Base-by-base conservation (phyloP, 768 basidiomycete genomes). In the Kwoniella dendrophila region DNA sequence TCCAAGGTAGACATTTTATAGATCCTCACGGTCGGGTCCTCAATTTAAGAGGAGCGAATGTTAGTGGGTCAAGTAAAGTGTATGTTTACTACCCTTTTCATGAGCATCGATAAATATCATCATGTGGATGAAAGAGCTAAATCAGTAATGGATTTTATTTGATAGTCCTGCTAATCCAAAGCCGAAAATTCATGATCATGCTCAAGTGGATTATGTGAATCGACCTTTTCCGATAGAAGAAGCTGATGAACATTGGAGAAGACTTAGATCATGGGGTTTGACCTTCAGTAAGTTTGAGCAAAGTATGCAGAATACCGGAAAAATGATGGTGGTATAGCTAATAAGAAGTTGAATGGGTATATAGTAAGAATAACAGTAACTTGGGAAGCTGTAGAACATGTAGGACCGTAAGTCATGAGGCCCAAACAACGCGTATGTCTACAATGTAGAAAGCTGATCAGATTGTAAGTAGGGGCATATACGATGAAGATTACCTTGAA, bases 321-420 rank as follows among this genome's bases (percentile, higher is more conserved):
- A 33, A 8, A 56, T 51, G 8, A 18, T 38, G 18, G 8, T 38
- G 36, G 18, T 38, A 38, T 18, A 18, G 18, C 41, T 43, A 20
- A 33, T 33, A 5, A 32, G 33, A 36, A 44, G 4, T 27, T 33
- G 34, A 29, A 20, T 14, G 56, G 2, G 1, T n/a, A 14, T 14
- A 4, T 58, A 93, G 91, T 96, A 54, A 85, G 94, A 40, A 92
- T 99, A 70, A 86, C 94, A 27, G 86, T 98, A 3, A 94, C 95
- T 0, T 99, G 95, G 95, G 95, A 99, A 76, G 92, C 95, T 0
- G 83, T 98, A 16, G 95, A 97, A 74, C 96, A 98, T 74, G 86
- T 84, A 62, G 95, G 92, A 69, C 90, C 86, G 93, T 94, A 80
- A 67, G 91, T 87, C 7, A 36, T 29, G 44, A 18, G 38, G 38